phyloP scores from a whole-genome alignment of 176 grass and related monocot genomes.

The Musa acuminata region DNA sequence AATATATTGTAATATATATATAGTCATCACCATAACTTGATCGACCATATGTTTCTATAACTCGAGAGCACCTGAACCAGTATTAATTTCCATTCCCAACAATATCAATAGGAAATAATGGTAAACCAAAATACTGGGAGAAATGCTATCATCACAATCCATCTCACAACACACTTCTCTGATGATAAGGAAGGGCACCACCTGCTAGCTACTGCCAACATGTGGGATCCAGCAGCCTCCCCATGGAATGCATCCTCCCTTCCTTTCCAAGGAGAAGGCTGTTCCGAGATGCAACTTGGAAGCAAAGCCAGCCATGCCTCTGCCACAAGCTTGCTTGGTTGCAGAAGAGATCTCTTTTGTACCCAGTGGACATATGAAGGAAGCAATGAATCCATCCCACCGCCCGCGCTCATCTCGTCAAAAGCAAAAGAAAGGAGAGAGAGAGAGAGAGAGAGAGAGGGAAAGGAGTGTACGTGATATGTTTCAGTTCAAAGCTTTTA shows the following conservation, averaged over 20 bases:
- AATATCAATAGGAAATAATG: no score
- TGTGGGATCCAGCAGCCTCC: not conserved
- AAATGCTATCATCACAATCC: no score
- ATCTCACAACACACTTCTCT: no score
- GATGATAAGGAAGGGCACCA: no score
- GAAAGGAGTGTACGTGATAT: not conserved
- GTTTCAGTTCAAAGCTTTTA: conserved; percentile 4
- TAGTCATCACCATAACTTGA: no score
- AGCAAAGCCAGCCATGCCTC: conserved; percentile 5
- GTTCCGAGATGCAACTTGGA: not conserved
- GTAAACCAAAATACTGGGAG: no score
- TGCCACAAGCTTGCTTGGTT: not conserved
- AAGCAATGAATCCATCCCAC: not conserved
- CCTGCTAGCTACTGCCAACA: not conserved
- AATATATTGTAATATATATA: no score
- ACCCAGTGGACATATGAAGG: not conserved
- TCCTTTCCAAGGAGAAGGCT: not conserved
- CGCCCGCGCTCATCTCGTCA: not conserved
- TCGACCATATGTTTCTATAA: no score
- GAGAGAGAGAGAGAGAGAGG: not conserved
- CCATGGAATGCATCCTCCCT: not conserved
- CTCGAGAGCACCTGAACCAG: no score
- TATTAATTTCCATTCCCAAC: no score
- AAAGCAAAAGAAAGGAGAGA: not conserved
- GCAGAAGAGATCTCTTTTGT: not conserved